Evolutionary conservation across 1,284 basidiomycete species (phyloP).

Genomic region (Boletellus sp.): DNA sequence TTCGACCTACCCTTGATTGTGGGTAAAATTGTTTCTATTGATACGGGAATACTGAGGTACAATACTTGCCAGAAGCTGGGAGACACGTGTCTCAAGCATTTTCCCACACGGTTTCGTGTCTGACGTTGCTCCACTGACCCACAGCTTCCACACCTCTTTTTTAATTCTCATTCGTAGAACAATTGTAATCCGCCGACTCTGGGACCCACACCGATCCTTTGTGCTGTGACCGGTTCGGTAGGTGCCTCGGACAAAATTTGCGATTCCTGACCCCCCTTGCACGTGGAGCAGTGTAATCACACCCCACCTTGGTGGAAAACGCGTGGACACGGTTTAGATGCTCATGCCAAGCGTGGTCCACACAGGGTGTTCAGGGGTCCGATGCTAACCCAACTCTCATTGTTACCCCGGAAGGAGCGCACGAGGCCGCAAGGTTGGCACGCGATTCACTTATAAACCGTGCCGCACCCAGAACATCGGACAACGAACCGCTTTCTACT

Average conservation of each 20-base stretch:
- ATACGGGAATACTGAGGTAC: not conserved
- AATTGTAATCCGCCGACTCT: not conserved
- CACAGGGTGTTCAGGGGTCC: conserved; percentile 22
- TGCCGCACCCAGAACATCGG: conserved; percentile 9
- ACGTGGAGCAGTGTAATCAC: conserved; percentile 17
- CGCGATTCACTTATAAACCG: conserved; percentile 28
- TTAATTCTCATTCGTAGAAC: conserved; percentile 1
- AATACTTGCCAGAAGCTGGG: not conserved
- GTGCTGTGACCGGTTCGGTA: conserved; percentile 1
- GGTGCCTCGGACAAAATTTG: conserved; percentile 1
- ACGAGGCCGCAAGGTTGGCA: conserved; percentile 29
- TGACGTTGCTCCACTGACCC: not conserved
- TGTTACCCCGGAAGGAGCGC: conserved; percentile 27
- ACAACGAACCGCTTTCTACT: conserved; percentile 14
- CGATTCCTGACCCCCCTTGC: conserved; percentile 1
- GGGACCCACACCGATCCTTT: not conserved
- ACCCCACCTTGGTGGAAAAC: conserved; percentile 9
- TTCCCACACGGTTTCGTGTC: not conserved
- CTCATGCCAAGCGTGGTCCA: conserved; percentile 7
- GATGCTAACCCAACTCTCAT: conserved; percentile 10
- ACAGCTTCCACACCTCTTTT: not conserved
- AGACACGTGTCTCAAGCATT: conserved; percentile 3
- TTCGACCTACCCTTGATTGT: not conserved
- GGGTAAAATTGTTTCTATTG: conserved; percentile 2
- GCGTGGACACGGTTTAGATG: conserved; percentile 10